Conservation (phyloP, 202 grass and related monocot genomes). For the Alloteropsis angusta region DNA sequence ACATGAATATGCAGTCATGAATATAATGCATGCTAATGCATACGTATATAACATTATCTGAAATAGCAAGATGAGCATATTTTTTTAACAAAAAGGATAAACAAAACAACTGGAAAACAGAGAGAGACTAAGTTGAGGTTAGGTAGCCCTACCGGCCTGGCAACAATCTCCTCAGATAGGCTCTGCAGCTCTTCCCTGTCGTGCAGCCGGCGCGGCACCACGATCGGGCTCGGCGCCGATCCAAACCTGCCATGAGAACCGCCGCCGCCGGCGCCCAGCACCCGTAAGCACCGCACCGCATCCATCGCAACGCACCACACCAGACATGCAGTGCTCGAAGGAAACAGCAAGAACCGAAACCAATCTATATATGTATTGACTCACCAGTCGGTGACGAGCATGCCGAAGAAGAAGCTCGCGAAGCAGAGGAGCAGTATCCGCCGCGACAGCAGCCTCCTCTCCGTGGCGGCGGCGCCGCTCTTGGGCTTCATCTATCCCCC, state of each 20-base stretch:
- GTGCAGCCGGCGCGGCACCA: constrained; percentile 41
- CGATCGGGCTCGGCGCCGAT: constrained; percentile 36
- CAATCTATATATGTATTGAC: constrained; percentile 9
- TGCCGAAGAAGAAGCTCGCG: constrained; percentile 66
- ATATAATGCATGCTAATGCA: not conserved
- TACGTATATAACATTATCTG: not conserved
- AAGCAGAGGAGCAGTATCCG: constrained; percentile 61
- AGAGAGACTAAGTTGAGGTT: not conserved
- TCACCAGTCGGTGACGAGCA: constrained; percentile 65
- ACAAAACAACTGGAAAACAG: not conserved
- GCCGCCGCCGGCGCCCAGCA: not conserved
- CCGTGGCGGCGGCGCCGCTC: constrained; percentile 25
- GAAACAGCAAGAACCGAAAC: constrained; percentile 1
- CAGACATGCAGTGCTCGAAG: not conserved
- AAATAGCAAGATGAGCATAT: not conserved
- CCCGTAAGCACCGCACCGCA: not conserved
- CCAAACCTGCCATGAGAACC: constrained; percentile 44
- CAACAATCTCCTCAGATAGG: constrained; percentile 52
- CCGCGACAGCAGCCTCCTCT: constrained; percentile 46
- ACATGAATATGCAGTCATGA: not conserved
- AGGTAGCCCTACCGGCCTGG: constrained; percentile 46
- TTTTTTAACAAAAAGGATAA: not conserved
- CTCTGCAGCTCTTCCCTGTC: constrained; percentile 54
- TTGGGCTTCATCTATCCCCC: constrained; percentile 48
- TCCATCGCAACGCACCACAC: not conserved